Percentiles rank a stretch among this genome's conserved stretches.
These are phyloP conservation scores for Colletotrichum eremochloae DNA, from an alignment of 2,329 filamentous ascomycete genomes.

Conservation along the genomic window DNA sequence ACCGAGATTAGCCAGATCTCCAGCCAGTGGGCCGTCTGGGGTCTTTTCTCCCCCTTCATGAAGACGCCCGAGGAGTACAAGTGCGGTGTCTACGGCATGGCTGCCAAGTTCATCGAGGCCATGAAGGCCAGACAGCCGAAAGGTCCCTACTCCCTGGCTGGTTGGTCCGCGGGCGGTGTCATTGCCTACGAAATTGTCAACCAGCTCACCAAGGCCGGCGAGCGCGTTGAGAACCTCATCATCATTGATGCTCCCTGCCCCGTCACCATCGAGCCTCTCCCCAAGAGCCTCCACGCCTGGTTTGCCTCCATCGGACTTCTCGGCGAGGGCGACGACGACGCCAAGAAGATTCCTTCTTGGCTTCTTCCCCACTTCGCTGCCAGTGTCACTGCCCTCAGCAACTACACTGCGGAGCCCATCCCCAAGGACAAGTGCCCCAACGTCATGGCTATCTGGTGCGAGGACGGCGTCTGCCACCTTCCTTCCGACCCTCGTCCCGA, in stretches of 20 bases:
- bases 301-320: slow-evolving; percentile 80
- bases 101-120: slow-evolving; percentile 63
- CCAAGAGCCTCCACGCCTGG: slow-evolving; percentile 75
- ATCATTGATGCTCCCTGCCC: slow-evolving; percentile 77
- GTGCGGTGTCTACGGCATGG: slow-evolving; percentile 68
- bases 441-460: slow-evolving; percentile 77
- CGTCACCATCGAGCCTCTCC: slow-evolving; percentile 76
- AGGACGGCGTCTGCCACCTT: slow-evolving; percentile 78
- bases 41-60: slow-evolving; percentile 73
- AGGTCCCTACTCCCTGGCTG: slow-evolving; percentile 77
- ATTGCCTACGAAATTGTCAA: slow-evolving; percentile 77
- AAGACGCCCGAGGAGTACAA: slow-evolving; percentile 69
- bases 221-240: slow-evolving; percentile 71
- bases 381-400: slow-evolving; percentile 75
- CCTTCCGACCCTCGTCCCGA: slow-evolving; percentile 75
- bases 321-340: slow-evolving; percentile 68
- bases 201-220: slow-evolving; percentile 69
- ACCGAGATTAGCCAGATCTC: slow-evolving; percentile 69
- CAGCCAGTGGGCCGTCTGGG: slow-evolving; percentile 64
- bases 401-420: slow-evolving; percentile 76
- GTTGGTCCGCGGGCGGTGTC: slow-evolving; percentile 84
- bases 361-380: slow-evolving; percentile 80
- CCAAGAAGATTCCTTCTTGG: slow-evolving; percentile 76
- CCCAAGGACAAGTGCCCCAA: slow-evolving; percentile 70
- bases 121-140: slow-evolving; percentile 78